These are phyloP conservation scores for Simplicillium aogashimaense DNA, from an alignment of 2,329 filamentous ascomycete genomes.

Conservation along the genomic window DNA sequence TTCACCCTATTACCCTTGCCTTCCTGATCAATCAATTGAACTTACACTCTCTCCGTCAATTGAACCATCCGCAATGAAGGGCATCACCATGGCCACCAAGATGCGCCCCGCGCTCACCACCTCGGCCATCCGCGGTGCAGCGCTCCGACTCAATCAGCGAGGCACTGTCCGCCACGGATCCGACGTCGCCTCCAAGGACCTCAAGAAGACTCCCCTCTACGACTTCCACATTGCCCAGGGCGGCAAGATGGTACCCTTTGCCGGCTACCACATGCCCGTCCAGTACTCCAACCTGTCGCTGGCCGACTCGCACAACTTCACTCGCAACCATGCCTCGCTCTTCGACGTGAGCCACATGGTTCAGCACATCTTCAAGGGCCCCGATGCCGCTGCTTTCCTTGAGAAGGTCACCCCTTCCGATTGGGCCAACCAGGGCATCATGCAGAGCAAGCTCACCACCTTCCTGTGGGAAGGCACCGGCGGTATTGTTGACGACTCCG, in stretches of 20 bases:
- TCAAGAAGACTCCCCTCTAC: slow-evolving; percentile 64
- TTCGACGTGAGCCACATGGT: slow-evolving; percentile 98
- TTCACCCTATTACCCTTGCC: neutral
- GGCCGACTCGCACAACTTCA: slow-evolving; percentile 81
- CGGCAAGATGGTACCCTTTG: slow-evolving; percentile 95
- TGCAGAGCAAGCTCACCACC: slow-evolving; percentile 74
- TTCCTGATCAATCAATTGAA: neutral
- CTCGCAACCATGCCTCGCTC: slow-evolving; percentile 74
- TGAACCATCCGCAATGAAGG: slow-evolving; percentile 15
- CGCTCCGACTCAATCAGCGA: slow-evolving; percentile 6
- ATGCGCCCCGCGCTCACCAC: slow-evolving; percentile 16
- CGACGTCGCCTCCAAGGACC: slow-evolving; percentile 17
- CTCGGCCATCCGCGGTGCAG: slow-evolving; percentile 9
- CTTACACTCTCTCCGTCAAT: neutral
- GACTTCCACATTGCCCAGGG: slow-evolving; percentile 68
- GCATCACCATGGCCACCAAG: slow-evolving; percentile 18
- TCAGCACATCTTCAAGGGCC: slow-evolving; percentile 76
- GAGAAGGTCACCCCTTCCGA: slow-evolving; percentile 75
- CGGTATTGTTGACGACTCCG: slow-evolving; percentile 89
- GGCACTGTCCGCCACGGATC: slow-evolving; percentile 17
- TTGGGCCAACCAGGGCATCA: slow-evolving; percentile 50
- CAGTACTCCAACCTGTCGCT: slow-evolving; percentile 74
- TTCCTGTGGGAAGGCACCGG: slow-evolving; percentile 72
- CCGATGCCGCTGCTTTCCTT: slow-evolving; percentile 71
- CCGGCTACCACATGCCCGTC: slow-evolving; percentile 85